Evolutionary conservation across 164 flowering plant species (phyloP).

Genomic region (Platanus orientalis): DNA sequence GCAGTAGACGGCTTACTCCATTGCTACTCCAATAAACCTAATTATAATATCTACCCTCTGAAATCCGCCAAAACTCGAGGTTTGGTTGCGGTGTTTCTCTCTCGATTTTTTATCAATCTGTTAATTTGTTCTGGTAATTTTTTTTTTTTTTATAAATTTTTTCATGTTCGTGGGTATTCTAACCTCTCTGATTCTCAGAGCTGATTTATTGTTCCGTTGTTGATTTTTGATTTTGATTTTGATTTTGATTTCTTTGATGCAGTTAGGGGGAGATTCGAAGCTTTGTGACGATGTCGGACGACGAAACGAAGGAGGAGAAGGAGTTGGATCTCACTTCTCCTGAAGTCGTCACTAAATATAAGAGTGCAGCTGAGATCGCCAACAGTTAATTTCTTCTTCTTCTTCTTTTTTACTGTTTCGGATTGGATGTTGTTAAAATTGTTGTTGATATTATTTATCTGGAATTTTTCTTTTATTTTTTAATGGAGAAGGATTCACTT

Average conservation of each 20-base stretch:
- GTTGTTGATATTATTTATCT: background rate
- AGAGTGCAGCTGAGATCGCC: constrained; percentile 73
- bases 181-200: background rate
- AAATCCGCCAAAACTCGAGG: no score
- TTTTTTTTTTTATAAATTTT: no score
- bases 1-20: no score
- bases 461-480: no score
- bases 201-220: background rate
- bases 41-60: no score
- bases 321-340: constrained; percentile 82
- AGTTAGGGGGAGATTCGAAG: background rate
- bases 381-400: constrained; percentile 41
- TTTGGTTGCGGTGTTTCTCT: no score
- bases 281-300: constrained; percentile 61
- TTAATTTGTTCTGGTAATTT: no score
- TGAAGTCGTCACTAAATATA: constrained; percentile 88
- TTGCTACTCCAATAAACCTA: no score
- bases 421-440: background rate
- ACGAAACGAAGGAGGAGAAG: constrained; percentile 67
- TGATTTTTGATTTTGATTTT: constrained; percentile 5
- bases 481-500: no score
- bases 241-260: background rate
- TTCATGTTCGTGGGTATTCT: no score
- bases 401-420: background rate
- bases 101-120: no score